Evolutionary conservation across 2,329 filamentous ascomycete genomes (phyloP).

Genomic region (Claviceps digitariae): DNA sequence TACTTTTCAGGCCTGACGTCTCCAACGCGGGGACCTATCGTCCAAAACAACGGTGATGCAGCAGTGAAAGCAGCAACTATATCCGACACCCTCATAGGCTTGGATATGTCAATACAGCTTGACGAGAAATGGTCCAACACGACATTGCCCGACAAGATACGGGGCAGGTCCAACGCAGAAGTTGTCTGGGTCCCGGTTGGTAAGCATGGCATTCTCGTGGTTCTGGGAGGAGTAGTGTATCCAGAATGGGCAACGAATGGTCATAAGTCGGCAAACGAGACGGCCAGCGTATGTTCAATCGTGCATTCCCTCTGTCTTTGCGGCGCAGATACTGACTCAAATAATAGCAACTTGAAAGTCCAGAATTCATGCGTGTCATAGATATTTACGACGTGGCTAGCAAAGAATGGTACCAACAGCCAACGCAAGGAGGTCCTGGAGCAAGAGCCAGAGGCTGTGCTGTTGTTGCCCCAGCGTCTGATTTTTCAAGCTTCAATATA

Average conservation of each 20-base stretch:
- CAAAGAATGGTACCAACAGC: constrained; percentile 55
- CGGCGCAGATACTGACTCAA: constrained; percentile 2
- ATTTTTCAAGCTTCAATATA: constrained; percentile 64
- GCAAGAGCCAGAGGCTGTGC: constrained; percentile 56
- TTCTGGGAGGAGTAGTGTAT: constrained; percentile 58
- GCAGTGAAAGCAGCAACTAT: constrained; percentile 27
- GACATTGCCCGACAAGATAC: constrained; percentile 34
- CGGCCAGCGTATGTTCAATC: constrained; percentile 19
- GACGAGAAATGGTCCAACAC: constrained; percentile 42
- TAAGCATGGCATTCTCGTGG: constrained; percentile 59
- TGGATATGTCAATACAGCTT: constrained; percentile 43
- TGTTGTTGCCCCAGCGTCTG: constrained; percentile 56
- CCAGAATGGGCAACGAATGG: constrained; percentile 32
- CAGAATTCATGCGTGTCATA: constrained; percentile 56
- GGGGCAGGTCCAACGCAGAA: constrained; percentile 47
- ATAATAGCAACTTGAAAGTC: constrained; percentile 46
- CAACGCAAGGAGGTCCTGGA: constrained; percentile 45
- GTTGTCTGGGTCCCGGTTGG: constrained; percentile 69
- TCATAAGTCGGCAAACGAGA: constrained; percentile 15
- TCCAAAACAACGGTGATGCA: constrained; percentile 18
- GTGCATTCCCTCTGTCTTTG: not conserved
- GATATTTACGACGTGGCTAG: constrained; percentile 65
- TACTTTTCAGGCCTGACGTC: constrained; percentile 55
- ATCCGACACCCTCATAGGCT: constrained; percentile 43
- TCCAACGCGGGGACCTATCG: constrained; percentile 35